Percentiles rank a stretch among this genome's conserved stretches.
Evolutionary conservation across 1,284 basidiomycete genomes (phyloP).

Genomic region (Heliocybe sulcata): DNA sequence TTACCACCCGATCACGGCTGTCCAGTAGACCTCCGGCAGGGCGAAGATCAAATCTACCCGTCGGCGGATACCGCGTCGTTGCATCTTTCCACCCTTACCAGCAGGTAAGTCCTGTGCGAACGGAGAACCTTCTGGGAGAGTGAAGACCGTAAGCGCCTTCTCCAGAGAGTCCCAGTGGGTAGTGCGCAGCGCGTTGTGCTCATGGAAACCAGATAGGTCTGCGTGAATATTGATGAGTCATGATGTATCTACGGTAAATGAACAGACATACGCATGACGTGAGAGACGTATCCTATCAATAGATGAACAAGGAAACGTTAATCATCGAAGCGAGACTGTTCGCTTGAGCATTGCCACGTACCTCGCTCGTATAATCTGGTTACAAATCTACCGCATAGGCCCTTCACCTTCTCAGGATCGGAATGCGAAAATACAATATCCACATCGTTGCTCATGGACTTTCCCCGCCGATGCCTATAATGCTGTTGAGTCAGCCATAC

Average conservation of each 20-base stretch:
- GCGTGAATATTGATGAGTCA: slow-evolving; percentile 1
- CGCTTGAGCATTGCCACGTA: slow-evolving; percentile 16
- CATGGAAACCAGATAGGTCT: slow-evolving; percentile 54
- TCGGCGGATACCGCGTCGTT: slow-evolving; percentile 28
- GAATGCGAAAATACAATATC: slow-evolving; percentile 75
- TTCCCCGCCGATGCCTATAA: slow-evolving; percentile 68
- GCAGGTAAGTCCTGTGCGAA: slow-evolving; percentile 17
- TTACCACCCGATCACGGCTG: slow-evolving; percentile 73
- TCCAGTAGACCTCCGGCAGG: slow-evolving; percentile 64
- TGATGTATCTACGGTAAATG: not conserved
- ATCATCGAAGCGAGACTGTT: not conserved
- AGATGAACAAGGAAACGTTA: not conserved
- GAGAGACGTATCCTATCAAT: slow-evolving; percentile 49
- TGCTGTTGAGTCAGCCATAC: not conserved
- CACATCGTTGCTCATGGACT: slow-evolving; percentile 64
- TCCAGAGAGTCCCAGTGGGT: slow-evolving; percentile 61
- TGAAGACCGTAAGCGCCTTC: slow-evolving; percentile 65
- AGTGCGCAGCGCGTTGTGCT: slow-evolving; percentile 43
- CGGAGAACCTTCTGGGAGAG: slow-evolving; percentile 33
- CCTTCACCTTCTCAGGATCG: slow-evolving; percentile 37
- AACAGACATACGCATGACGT: slow-evolving; percentile 55
- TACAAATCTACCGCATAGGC: slow-evolving; percentile 43
- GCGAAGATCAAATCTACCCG: slow-evolving; percentile 74
- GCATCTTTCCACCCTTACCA: not conserved
- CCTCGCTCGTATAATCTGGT: slow-evolving; percentile 46